Evolutionary conservation across 2,329 filamentous ascomycete genomes (phyloP), one percentile per base, ranked within the genome.

Genomic region (Dothistroma septosporum): DNA sequence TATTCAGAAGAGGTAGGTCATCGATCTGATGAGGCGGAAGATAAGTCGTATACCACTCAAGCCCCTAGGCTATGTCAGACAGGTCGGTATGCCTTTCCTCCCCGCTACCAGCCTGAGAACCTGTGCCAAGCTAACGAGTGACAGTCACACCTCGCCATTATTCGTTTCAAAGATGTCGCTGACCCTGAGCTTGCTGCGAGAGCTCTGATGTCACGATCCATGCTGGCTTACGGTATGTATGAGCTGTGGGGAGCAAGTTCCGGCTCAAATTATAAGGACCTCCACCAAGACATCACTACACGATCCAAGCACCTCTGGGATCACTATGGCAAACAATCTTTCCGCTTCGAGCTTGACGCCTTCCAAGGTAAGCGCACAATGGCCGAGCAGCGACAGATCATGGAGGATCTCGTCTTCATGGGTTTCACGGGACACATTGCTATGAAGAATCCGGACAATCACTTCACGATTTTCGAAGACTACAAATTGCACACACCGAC

Each of bases 121-220:
- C 14, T 44, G 2, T n/a, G n/a, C 11, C 28, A 11, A 24, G 37
- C 55, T 57, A 22, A 58, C 49, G 16, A 24, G 9, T 37, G 11
- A 6, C 53, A 96, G 91, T 92, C 91, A 47, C 94, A 94, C 46
- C 94, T 93, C 73, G 95, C 91, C 73, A 79, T 96, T 61, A 82
- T 96, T 55, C 82, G 80, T 53, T 81, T 97, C 14, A 66, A 60
- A 14, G 55, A 64, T 11, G 41, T 53, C 2, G 28, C 58, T 24
- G 63, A 69, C 48, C 55, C 63, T 24, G 57, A 31, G 11, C 32
- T 58, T 21, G 84, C 85, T 22, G 92, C 92, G 7, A 80, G 80
- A 54, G 78, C 78, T 9, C 81, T 97, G 22, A 82, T 95, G 53
- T 79, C 81, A 54, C 88, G 93, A 64, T 91, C 90, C 52, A 89